Percentiles rank a stretch among this genome's conserved stretches.
Evolutionary conservation across 768 basidiomycete genomes (phyloP).

Genomic region (Pleurotus eryngii): DNA sequence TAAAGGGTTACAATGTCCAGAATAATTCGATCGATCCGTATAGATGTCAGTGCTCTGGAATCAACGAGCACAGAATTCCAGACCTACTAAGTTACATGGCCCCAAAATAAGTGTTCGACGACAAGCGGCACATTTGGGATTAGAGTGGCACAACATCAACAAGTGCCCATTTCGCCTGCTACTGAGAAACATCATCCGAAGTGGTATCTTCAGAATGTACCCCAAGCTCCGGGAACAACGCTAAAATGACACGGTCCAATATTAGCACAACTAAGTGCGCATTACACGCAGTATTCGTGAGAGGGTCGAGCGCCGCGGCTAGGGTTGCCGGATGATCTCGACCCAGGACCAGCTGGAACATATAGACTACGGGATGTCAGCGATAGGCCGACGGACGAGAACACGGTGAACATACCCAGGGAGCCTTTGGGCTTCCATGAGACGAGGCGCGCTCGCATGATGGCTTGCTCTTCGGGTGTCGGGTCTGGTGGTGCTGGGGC

Average conservation of each 20-base stretch:
- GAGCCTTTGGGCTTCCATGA: conserved; percentile 34
- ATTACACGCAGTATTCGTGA: conserved; percentile 69
- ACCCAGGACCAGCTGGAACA: conserved; percentile 55
- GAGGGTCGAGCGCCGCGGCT: conserved; percentile 53
- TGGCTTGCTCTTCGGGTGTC: conserved; percentile 68
- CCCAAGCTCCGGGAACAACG: conserved; percentile 76
- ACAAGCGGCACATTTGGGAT: too few species aligned
- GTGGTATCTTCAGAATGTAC: conserved; percentile 5
- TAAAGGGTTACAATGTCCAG: too few species aligned
- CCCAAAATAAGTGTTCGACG: too few species aligned
- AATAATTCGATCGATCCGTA: too few species aligned
- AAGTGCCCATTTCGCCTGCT: too few species aligned
- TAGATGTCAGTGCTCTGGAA: too few species aligned
- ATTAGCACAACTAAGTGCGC: conserved; percentile 72
- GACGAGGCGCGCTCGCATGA: conserved; percentile 44
- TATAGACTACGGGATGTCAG: conserved; percentile 26
- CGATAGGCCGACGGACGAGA: neutral
- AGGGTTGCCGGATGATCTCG: conserved; percentile 46
- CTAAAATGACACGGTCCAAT: conserved; percentile 67
- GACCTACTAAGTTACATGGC: too few species aligned
- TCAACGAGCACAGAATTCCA: too few species aligned
- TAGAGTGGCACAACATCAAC: too few species aligned
- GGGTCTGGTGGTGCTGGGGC: conserved; percentile 72
- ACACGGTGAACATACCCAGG: conserved; percentile 26
- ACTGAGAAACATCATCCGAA: neutral